Base-by-base conservation (phyloP, 192 early-diverging fungal species). In the Coemansia sp. region DNA sequence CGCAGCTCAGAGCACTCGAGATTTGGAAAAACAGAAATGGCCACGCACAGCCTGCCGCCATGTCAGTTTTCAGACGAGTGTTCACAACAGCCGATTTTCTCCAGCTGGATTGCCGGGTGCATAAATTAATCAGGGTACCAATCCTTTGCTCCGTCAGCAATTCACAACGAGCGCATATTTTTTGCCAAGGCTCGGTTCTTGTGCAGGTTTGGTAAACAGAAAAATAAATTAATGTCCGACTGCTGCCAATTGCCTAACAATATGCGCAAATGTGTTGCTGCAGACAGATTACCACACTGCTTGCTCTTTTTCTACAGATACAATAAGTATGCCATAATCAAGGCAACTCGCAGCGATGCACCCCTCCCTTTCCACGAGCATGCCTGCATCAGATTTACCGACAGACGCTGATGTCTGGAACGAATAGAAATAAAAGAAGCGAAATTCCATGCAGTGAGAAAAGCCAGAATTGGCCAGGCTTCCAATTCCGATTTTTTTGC, bases 321-420 rank as follows among this genome's bases (percentile, higher is more conserved):
- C 31, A 34, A 34, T 34, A 34, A 34, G 6, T 34, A 34, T 34
- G 31, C 31, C 8, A 34, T 34, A 34, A 5, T 44, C 14, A n/a
- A 44, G 40, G 0, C 38, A 40, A 14, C 7, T 40, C 10, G 38
- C 38, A 40, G 38, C 38, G 38, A 40, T 40, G 38, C 38, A 40
- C 14, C 26, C 26, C 26, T 40, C 8, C 10, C 14, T n/a, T n/a
- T 7, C 40, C 40, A 44, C 12, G 11, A 44, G 40, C 40, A 44
- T 44, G 40, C 40, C 40, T 44, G 40, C 40, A 44, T 44, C 40
- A 44, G 40, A 44, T 44, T 44, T 44, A 44, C 40, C 40, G 40
- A 44, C 40, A 44, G 40, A 44, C 40, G 15, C 5, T 44, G 40
- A 44, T 44, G 40, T n/a, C 40, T 44, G 40, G 40, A n/a, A 15